These are phyloP conservation scores for Phanerodontia chrysosporium DNA, from an alignment of 768 basidiomycete genomes.

Conservation along the genomic window DNA sequence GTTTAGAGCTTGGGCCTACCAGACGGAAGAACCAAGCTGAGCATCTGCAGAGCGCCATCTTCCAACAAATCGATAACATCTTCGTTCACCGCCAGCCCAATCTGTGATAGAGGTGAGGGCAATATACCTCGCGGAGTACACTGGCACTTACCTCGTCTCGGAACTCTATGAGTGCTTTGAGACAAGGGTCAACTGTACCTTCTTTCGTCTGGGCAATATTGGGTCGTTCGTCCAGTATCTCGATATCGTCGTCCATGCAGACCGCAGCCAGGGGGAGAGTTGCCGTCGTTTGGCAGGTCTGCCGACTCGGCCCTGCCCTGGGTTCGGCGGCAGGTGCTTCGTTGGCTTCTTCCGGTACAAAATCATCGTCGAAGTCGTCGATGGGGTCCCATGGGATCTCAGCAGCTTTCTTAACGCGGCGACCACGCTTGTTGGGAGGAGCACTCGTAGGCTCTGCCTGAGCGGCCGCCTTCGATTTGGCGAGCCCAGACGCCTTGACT, in stretches of 20 bases:
- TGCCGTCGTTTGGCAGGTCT: neutral
- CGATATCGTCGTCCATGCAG: neutral
- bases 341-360: too few species aligned
- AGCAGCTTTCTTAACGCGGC: neutral
- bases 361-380: neutral
- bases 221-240: neutral
- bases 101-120: neutral
- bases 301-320: neutral
- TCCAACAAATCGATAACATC: constrained; percentile 29
- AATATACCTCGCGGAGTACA: neutral
- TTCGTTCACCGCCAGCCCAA: neutral
- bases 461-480: neutral
- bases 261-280: neutral
- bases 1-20: constrained; percentile 25
- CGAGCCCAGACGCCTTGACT: neutral
- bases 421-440: neutral
- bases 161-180: neutral
- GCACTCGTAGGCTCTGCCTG: neutral
- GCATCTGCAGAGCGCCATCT: constrained; percentile 31
- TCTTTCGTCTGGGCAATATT: neutral
- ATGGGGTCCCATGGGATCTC: constrained; percentile 8
- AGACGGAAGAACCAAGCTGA: constrained; percentile 37
- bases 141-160: neutral
- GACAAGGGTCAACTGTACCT: neutral
- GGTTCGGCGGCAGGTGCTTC: neutral